Evolutionary conservation across 176 grass and related monocot species (phyloP).

Genomic region (Aegilops umbellulata): DNA sequence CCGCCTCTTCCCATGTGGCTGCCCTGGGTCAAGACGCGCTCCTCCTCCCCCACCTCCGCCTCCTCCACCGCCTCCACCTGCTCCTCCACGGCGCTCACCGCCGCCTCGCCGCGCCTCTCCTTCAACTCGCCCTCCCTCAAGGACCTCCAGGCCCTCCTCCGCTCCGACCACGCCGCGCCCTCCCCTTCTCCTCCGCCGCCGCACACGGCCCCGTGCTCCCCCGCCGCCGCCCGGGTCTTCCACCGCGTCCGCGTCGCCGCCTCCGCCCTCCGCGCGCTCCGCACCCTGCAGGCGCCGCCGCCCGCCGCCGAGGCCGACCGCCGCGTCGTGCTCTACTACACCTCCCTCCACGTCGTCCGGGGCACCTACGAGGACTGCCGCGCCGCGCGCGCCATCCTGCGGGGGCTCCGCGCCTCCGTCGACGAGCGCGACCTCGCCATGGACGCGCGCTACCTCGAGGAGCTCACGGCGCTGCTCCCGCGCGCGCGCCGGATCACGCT

Average conservation of each 20-base stretch:
- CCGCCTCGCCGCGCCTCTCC: slow-evolving; percentile 43
- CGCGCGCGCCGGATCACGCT: slow-evolving; percentile 40
- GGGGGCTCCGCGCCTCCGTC: slow-evolving; percentile 58
- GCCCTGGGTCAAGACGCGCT: slow-evolving; percentile 62
- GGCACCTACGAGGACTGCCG: slow-evolving; percentile 65
- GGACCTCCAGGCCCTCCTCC: slow-evolving; percentile 58
- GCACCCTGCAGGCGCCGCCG: slow-evolving; percentile 32
- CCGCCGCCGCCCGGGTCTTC: slow-evolving; percentile 44
- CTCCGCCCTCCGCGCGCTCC: slow-evolving; percentile 49
- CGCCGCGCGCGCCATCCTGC: slow-evolving; percentile 55
- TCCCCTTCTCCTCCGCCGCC: background rate
- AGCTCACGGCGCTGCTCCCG: slow-evolving; percentile 47
- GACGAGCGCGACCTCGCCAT: slow-evolving; percentile 76
- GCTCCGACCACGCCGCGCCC: slow-evolving; percentile 25
- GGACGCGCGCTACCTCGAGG: slow-evolving; percentile 60
- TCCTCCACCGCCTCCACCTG: background rate
- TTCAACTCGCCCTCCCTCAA: slow-evolving; percentile 66
- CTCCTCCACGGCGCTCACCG: slow-evolving; percentile 20
- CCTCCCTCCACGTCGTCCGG: slow-evolving; percentile 66
- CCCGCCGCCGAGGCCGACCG: slow-evolving; percentile 35
- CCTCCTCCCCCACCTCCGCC: slow-evolving; percentile 27
- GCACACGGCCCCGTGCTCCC: slow-evolving; percentile 23
- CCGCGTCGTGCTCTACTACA: slow-evolving; percentile 75
- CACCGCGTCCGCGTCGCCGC: slow-evolving; percentile 55
- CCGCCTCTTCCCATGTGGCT: slow-evolving; percentile 58